phyloP scores from a whole-genome alignment of 208 protist genomes.

The Acanthamoeba royreba region DNA sequence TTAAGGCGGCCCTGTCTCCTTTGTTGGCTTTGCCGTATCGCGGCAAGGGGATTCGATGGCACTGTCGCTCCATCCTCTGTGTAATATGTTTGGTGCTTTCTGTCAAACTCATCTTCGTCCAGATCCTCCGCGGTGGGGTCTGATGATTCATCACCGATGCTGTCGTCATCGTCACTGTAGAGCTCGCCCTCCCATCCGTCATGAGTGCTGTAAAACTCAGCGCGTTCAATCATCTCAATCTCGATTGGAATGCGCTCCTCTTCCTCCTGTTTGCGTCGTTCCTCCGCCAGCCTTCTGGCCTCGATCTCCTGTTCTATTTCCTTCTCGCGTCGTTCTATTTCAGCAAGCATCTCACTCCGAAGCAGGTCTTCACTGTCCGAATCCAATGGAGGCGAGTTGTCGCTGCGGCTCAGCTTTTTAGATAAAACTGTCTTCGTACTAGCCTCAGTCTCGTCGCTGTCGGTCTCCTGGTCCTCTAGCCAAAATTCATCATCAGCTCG shows the following conservation, averaged over 20 bases:
- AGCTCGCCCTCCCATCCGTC: background rate
- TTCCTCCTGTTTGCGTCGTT: background rate
- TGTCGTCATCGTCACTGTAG: constrained; percentile 23
- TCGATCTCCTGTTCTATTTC: background rate
- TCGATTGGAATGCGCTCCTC: background rate
- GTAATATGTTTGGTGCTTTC: too few species aligned
- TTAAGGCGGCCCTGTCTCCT: background rate
- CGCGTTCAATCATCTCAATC: background rate
- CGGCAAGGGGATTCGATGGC: too few species aligned
- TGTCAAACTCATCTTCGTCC: too few species aligned
- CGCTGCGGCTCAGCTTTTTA: constrained; percentile 26
- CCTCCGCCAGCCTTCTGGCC: background rate
- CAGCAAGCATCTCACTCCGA: background rate
- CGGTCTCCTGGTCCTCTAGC: background rate
- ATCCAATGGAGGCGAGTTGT: background rate
- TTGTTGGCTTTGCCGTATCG: background rate
- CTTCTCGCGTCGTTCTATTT: background rate
- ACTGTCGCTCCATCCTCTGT: too few species aligned
- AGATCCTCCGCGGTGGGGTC: too few species aligned
- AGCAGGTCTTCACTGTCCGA: background rate
- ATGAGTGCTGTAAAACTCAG: background rate
- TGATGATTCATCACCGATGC: too few species aligned
- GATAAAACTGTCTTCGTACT: too few species aligned
- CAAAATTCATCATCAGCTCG: background rate
- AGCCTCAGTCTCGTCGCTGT: background rate